Base-by-base conservation (phyloP, 495 filamentous ascomycete genomes). In the Penicillium arizonense region DNA sequence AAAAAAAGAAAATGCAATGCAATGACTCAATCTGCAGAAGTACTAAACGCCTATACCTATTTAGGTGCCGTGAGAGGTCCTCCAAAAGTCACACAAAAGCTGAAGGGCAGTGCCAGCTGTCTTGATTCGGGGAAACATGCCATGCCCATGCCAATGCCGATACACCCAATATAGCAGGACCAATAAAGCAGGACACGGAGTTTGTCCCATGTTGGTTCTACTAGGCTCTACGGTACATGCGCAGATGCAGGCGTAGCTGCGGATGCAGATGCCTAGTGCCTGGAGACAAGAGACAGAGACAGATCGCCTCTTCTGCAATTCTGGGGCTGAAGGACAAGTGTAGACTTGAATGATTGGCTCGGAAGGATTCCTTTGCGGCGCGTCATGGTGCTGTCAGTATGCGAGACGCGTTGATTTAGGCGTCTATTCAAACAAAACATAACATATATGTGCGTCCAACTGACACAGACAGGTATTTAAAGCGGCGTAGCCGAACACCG, bases 381-480 rank as follows among this genome's bases (percentile, higher is more conserved):
- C 14, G 24, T 18, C 36, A 14, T 24, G 46, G 2, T 39, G 14
- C 46, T 30, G 28, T 5, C 28, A 30, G 28, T 30, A 48, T 48
- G 35, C 4, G 46, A 28, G 28, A 48, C 33, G 35, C 46, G 35
- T 48, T 39, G 46, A 14, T 44, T 26, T 47, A 23, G 34, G n/a
- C 45, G 23, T 16, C 46, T 40, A 12, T 48, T 48, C 35, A 32
- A 37, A 18, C 45, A 24, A 38, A 28, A 36, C 5, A 30, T 30
- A 7, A 30, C 28, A 30, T 30, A 6, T 30, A 30, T 2, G 8
- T 30, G 28, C 28, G 9, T 7, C 28, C 4, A 30, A 5, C 28
- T 47, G 33, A 38, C 32, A 47, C 2, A 3, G n/a, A 21, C 14
- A 13, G 6, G 11, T 20, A 32, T 46, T 14, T 14, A 16, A 35